Percentiles rank a stretch among this genome's conserved stretches.
Conservation (phyloP, 768 basidiomycete species). For the Panaeolus cyanescens region DNA sequence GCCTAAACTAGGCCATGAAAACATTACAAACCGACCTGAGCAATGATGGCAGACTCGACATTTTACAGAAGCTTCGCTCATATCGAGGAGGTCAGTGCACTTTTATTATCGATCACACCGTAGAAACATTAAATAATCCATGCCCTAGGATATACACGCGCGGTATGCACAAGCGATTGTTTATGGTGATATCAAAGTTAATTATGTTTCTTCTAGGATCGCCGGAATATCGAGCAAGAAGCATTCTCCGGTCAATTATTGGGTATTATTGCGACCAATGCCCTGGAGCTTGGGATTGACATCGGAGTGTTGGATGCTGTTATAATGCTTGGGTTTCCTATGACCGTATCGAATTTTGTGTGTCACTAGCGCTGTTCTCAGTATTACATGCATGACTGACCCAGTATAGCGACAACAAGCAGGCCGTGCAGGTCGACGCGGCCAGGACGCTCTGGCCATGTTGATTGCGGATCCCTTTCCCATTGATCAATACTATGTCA, state of each 20-base stretch:
- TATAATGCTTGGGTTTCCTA: slow-evolving; percentile 86
- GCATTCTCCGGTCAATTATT: slow-evolving; percentile 84
- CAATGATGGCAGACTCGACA: slow-evolving; percentile 74
- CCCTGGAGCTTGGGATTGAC: slow-evolving; percentile 89
- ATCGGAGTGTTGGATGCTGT: slow-evolving; percentile 89
- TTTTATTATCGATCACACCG: background rate
- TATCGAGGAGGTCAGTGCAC: slow-evolving; percentile 73
- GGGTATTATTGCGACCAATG: slow-evolving; percentile 88
- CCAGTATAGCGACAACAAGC: slow-evolving; percentile 77
- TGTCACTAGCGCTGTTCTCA: slow-evolving; percentile 18
- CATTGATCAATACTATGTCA: slow-evolving; percentile 74
- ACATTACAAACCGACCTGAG: slow-evolving; percentile 69
- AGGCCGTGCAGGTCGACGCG: slow-evolving; percentile 81
- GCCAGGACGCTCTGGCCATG: slow-evolving; percentile 77
- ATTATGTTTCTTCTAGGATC: slow-evolving; percentile 54
- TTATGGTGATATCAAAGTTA: background rate
- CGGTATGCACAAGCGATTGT: slow-evolving; percentile 38
- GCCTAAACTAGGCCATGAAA: slow-evolving; percentile 85
- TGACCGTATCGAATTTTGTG: slow-evolving; percentile 79
- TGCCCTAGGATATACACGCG: slow-evolving; percentile 65
- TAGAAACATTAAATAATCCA: background rate
- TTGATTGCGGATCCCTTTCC: slow-evolving; percentile 70
- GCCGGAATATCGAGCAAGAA: slow-evolving; percentile 81
- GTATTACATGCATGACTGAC: background rate
- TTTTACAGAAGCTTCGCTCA: slow-evolving; percentile 73